Base-by-base conservation (phyloP, 1,284 basidiomycete species). In the Ustilago crameri region DNA sequence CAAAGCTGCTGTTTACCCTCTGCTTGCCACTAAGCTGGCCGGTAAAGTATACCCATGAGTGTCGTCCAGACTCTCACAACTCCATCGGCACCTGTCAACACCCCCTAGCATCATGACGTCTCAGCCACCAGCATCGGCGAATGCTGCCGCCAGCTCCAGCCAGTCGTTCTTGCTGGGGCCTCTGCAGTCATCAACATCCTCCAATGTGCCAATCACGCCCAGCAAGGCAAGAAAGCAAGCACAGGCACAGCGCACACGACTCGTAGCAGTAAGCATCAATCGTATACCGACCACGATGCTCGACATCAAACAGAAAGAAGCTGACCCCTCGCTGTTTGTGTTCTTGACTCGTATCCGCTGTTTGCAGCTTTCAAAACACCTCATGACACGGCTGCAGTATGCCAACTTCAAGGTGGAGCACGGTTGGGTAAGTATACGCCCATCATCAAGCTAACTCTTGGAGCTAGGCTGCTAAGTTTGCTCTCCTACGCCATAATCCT, bases 331-430 rank as follows among this genome's bases (percentile, higher is more conserved):
- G 9, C 1, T 9, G 4, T 9, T 23, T 45, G 35, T 8, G 15
- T 4, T 26, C 5, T 18, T 30, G 3, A 22, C 9, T 30, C 30
- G 30, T 30, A 37, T n/a, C 38, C 15, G 41, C 34, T 15, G 3
- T 34, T 27, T 42, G 22, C 56, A 79, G 77, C 57, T 80, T 24
- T 76, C 76, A 9, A 60, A 73, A 24, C 69, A 74, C 46, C 51
- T 81, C 32, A 73, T 72, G 38, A 79, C 75, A 9, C 48, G 79
- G 22, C 59, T 81, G 30, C 79, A 77, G 49, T 81, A 80, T 34
- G 79, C 78, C 20, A 68, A 72, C 43, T 80, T 81, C 68, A 81
- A 81, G 62, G 76, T 81, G 15, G 76, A 81, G 50, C 75, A 81
- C 54, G 79, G 79, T 22, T 81, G 79, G 79, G 74, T 76, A 61